Percentiles rank a stretch among this genome's conserved stretches.
Conservation (phyloP, 2,329 filamentous ascomycete genomes). For the Nemania abortiva region DNA sequence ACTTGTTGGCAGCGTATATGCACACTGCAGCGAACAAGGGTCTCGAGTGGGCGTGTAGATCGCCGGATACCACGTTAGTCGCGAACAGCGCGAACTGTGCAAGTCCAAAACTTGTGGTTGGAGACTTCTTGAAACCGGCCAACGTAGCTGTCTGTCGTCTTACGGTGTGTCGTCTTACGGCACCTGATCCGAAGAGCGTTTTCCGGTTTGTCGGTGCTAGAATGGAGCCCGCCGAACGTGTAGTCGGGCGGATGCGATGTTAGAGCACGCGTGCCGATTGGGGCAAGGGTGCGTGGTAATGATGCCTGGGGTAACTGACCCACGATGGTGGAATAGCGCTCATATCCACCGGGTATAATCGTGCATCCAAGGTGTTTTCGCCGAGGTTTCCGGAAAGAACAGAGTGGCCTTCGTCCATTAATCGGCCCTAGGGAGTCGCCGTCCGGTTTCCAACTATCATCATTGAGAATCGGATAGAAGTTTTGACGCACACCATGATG, state of each 20-base stretch:
- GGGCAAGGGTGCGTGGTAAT: background rate
- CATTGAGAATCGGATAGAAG: background rate
- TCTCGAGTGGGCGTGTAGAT: background rate
- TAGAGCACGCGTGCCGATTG: background rate
- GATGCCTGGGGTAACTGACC: no score
- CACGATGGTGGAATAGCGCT: background rate
- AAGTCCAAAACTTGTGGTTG: background rate
- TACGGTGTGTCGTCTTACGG: background rate
- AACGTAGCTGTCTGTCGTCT: background rate
- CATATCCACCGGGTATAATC: background rate
- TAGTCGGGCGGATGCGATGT: background rate
- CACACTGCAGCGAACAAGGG: slow-evolving; percentile 7
- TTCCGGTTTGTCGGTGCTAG: background rate
- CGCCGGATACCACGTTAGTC: background rate
- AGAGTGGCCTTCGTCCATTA: background rate
- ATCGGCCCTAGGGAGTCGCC: background rate
- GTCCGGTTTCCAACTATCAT: background rate
- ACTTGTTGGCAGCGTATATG: background rate
- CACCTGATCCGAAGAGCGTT: background rate
- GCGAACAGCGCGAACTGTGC: background rate
- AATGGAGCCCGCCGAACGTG: background rate
- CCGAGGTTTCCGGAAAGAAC: background rate
- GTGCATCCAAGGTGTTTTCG: no score
- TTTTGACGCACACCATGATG: no score
- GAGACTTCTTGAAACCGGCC: background rate